A percentile compares a stretch with the other conserved stretches of the same genome.
Evolutionary conservation across 371 early-diverging fungal genomes (phyloP).

Genomic region (Apophysomyces trapeziformis): DNA sequence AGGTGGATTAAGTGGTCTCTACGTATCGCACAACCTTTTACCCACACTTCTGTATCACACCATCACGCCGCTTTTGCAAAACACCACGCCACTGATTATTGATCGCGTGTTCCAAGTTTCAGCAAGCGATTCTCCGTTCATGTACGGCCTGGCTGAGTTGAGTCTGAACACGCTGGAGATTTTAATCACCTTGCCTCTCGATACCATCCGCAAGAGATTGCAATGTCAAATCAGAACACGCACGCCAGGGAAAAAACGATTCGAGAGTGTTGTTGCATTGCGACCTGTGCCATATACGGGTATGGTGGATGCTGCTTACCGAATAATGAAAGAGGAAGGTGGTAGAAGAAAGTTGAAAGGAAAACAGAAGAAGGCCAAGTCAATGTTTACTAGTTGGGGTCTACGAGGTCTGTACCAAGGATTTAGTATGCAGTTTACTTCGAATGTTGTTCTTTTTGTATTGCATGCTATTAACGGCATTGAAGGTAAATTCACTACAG

Average conservation of each 20-base stretch:
- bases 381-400: conserved; percentile 54
- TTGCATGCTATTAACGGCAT: conserved; percentile 60
- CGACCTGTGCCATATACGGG: conserved; percentile 88
- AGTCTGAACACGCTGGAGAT: conserved; percentile 73
- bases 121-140: conserved; percentile 66
- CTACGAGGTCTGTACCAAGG: conserved; percentile 82
- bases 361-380: conserved; percentile 22
- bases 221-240: conserved; percentile 76
- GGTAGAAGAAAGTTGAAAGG: conserved; percentile 26
- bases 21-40: conserved; percentile 67
- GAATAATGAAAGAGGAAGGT: conserved; percentile 89
- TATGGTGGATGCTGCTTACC: conserved; percentile 74
- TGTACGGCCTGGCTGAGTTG: conserved; percentile 71
- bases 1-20: conserved; percentile 76
- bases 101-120: conserved; percentile 73
- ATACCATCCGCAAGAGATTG: conserved; percentile 87
- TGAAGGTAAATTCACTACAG: conserved; percentile 43
- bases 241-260: conserved; percentile 59
- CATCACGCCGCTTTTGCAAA: conserved; percentile 73
- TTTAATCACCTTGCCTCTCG: conserved; percentile 82
- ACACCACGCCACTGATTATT: conserved; percentile 71
- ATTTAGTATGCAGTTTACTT: conserved; percentile 69
- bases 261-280: conserved; percentile 75
- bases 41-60: conserved; percentile 82
- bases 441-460: conserved; percentile 67